Base-by-base conservation (phyloP, 352 stramenopile genomes). In the Phytophthora sansomeana region DNA sequence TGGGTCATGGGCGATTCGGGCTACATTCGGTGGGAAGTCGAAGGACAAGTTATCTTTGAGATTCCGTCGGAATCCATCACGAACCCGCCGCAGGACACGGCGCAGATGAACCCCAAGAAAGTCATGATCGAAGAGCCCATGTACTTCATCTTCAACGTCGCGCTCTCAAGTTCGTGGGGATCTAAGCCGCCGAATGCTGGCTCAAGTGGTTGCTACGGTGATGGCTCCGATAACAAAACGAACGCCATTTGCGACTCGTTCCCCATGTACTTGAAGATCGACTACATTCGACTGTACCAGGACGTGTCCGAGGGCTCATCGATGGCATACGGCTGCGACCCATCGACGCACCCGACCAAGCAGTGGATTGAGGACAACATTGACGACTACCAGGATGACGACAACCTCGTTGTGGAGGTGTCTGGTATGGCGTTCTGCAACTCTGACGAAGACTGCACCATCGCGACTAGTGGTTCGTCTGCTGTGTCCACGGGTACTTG, bases 71-170 rank as follows among this genome's bases (percentile, higher is more conserved):
- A 79, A 9, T 63, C 69, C n/a, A 71, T 97, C n/a, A 62, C 46
- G 1, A 77, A 77, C n/a, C 64, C 68, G n/a, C 78, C 77, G 6
- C 77, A 90, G 30, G 64, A 88, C 54, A 59, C 28, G 1, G 56
- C 48, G 0, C 65, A 79, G 53, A 84, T 49, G 70, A 93, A 71
- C 85, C 87, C 80, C 66, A 89, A 72, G 75, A 95, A 75, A 74
- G 87, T 85, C 61, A 97, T 98, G 75, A 81, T 96, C 5, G 80
- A 90, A 46, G 93, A 98, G 67, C 93, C 93, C 5, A 96, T 93
- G 80, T 97, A 97, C 63, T 68, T 98, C 55, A 81, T 98, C 14
- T 76, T 98, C 38, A 98, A 98, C 75, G 96, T 93, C 6, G 93
- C 93, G 1, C 67, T 98, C 11, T 93, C 87, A 10, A 85, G 69